Base-by-base conservation (phyloP, 2,329 filamentous ascomycete genomes). In the Diplodia corticola region DNA sequence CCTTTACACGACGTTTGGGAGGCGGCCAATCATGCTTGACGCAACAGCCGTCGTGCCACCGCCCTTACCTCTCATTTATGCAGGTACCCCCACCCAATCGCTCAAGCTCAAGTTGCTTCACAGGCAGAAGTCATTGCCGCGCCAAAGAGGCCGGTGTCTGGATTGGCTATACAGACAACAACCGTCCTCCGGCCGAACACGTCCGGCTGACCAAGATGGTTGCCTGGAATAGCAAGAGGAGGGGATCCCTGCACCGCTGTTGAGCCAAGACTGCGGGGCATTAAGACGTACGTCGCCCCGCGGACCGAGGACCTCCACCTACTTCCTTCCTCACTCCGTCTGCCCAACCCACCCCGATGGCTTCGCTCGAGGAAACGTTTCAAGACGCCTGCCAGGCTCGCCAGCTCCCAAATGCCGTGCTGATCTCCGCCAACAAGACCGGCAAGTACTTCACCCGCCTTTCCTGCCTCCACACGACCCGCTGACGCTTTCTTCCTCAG, bases 391-490 rank as follows among this genome's bases (percentile, higher is more conserved):
- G 72, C 44, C 65, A 67, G 0, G 61, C 69, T 5, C 46, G 68
- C n/a, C 71, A 73, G 0, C 72, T 76, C 30, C 70, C 74, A 3
- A 72, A 73, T 24, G 72, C 70, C 20, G 70, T 70, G 15, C 48
- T 75, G 3, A 63, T 70, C 7, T 71, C 74, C 2, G 69, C 65
- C 2, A 74, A 74, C 22, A 71, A 48, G 71, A 73, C 69, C 0
- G 73, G 74, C 73, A 70, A 6, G 64, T 37, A 10, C n/a, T n/a
- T 35, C 24, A 15, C 17, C 12, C 40, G 13, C 12, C 10, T 24
- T 3, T 33, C 37, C 22, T 15, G n/a, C 9, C 22, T 22, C 17
- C 3, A 15, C 20, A 15, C 15, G 9, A 17, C 44, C 22, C 3
- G 54, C 51, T 24, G 5, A 2, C 5, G 6, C 10, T 6, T 5